Base-by-base conservation (phyloP, 2,329 filamentous ascomycete genomes). In the Xylariaceae sp. region DNA sequence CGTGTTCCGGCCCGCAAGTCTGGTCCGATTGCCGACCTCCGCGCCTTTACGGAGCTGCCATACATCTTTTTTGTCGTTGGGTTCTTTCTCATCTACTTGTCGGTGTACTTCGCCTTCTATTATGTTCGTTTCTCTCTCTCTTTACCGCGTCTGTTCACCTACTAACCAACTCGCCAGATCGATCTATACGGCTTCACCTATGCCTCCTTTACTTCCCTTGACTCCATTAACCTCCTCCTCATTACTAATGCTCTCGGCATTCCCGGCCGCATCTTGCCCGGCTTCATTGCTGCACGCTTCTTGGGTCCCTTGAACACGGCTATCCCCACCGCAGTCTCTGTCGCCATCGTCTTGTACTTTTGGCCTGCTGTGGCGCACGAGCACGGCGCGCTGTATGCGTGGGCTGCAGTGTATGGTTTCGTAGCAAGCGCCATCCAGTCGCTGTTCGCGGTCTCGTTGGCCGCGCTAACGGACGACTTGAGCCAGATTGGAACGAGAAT, bases 181-280 rank as follows among this genome's bases (percentile, higher is more conserved):
- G 47, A 51, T 30, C 55, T 58, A 8, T 58, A 55, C 23, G 51
- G 55, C 10, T 45, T 57, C 13, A 55, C 50, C 1, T 61, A 60
- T 18, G 58, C 52, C 15, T 55, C 52, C 1, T 55, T 55, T 35
- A 55, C 47, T 11, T 43, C 42, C 9, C 47, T 58, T 7, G 55
- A 58, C 26, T 64, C 77, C 2, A 73, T 78, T 51, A 72, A 76
- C 44, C 63, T 81, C 3, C 66, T 83, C 20, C 67, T 81, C 24
- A 69, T 81, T 23, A 74, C 81, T 64, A 82, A 81, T 58, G 75
- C 73, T 7, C 72, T 80, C 21, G 79, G 78, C 1, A 58, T 80
- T 6, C 59, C 75, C 3, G 76, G 75, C 11, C 75, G 79, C 2
- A 42, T 80, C 8, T 62, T 80, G 8, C 78, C 77, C 0, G 76